Evolutionary conservation across 2,329 filamentous ascomycete species (phyloP).

Genomic region (Coleophoma crateriformis): DNA sequence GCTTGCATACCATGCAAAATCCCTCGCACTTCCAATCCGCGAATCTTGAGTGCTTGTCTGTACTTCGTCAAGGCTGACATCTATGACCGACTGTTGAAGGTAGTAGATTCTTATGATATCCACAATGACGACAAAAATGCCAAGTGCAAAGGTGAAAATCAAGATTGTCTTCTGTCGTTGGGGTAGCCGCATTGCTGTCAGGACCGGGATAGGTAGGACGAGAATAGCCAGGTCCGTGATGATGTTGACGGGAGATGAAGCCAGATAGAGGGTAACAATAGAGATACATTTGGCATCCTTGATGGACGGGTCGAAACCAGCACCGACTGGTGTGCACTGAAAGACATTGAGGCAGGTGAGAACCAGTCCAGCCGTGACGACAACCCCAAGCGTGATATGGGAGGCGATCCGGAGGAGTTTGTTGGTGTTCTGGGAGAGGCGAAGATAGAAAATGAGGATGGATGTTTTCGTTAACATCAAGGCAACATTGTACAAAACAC

Average conservation of each 20-base stretch:
- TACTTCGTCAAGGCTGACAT: background rate
- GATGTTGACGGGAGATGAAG: constrained; percentile 84
- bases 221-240: constrained; percentile 86
- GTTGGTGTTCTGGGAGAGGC: constrained; percentile 72
- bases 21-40: constrained; percentile 39
- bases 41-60: background rate
- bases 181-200: constrained; percentile 81
- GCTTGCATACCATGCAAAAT: constrained; percentile 70
- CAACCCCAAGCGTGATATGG: constrained; percentile 70
- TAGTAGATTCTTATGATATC: constrained; percentile 90
- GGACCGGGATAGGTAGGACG: constrained; percentile 79
- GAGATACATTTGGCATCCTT: constrained; percentile 32
- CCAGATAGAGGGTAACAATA: constrained; percentile 61
- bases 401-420: constrained; percentile 74
- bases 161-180: constrained; percentile 83
- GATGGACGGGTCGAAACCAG: constrained; percentile 51
- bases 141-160: constrained; percentile 78
- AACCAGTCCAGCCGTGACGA: constrained; percentile 72
- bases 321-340: constrained; percentile 72
- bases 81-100: constrained; percentile 50
- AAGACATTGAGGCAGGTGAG: constrained; percentile 84
- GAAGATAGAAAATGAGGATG: constrained; percentile 87
- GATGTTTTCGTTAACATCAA: constrained; percentile 90
- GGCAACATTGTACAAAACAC: constrained; percentile 70
- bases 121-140: constrained; percentile 81